phyloP scores from a whole-genome alignment of 2,329 filamentous ascomycete genomes.

The Colletotrichum scovillei region DNA sequence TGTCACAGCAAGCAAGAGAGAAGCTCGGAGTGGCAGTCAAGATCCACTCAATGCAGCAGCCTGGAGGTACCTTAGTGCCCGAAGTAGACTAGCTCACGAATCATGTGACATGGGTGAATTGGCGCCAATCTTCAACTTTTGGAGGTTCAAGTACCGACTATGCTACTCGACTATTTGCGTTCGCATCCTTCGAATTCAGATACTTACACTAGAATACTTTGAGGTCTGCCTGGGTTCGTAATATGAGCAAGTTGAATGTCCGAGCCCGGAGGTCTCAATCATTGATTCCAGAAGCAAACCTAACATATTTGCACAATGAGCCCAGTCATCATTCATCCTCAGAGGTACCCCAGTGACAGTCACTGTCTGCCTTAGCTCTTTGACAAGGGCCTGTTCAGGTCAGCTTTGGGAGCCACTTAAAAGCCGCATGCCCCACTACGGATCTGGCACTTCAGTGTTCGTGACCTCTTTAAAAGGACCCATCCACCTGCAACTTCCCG shows the following conservation, averaged over 20 bases:
- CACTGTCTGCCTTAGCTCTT: neutral
- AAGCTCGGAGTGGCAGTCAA: neutral
- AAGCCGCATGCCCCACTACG: constrained; percentile 4
- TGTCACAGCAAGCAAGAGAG: neutral
- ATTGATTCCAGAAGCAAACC: neutral
- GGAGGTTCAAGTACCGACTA: neutral
- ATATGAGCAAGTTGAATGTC: neutral
- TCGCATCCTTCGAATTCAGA: neutral
- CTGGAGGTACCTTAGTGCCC: neutral
- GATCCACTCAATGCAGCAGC: neutral
- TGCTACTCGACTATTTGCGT: neutral
- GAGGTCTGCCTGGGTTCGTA: neutral
- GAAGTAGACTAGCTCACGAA: neutral
- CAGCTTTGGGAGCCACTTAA: neutral
- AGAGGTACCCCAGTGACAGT: neutral
- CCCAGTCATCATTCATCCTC: neutral
- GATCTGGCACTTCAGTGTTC: neutral
- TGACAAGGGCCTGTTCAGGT: neutral
- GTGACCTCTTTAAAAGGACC: constrained; percentile 14
- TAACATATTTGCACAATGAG: neutral
- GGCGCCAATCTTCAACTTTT: neutral
- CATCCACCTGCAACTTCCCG: neutral
- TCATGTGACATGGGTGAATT: constrained; percentile 18
- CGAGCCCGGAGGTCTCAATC: neutral
- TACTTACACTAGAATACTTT: neutral